Base-by-base conservation (phyloP, 2,329 filamentous ascomycete species). In the Nemania diffusa region DNA sequence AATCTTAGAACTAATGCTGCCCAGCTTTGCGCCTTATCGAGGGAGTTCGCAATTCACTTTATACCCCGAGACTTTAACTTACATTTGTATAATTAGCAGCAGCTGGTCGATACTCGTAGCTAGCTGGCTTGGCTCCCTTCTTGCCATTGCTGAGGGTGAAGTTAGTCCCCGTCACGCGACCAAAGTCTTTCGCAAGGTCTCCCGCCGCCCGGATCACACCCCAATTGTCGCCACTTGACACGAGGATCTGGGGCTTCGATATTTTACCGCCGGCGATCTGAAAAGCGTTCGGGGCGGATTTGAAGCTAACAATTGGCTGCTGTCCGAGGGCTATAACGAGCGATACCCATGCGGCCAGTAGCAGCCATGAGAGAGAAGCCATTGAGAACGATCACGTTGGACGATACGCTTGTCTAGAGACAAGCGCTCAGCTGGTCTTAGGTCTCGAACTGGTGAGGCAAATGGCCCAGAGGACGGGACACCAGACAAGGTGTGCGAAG, bases 161-260 rank as follows among this genome's bases (percentile, higher is more conserved):
- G 76, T 91, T 91, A 27, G 79, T 84, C 8, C 90, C 89, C 0
- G 89, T 91, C 4, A 92, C 89, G n/a, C 88, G 86, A 17, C 90
- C 90, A 79, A 93, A 91, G 76, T 93, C 91, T 3, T 82, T 74
- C 0, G 89, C 88, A 9, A 93, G 83, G 76, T 93, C 90, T 44
- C 88, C 83, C 0, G 89, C 90, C 5, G 88, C 89, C 27, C 90
- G 85, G 61, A 91, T 83, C 0, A 92, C 90, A 64, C 89, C 90
- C 79, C 88, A 90, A 81, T 87, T 91, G 67, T 92, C 90, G 62
- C 86, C 80, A 22, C 77, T 73, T 9, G 87, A 86, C n/a, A 89
- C 81, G 2, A 86, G 79, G 57, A 90, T 87, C 63, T 78, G 76
- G 9, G 76, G 75, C 22, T 66, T 70, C 1, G 73, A 62, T 44